Percentiles rank a stretch among this genome's conserved stretches.
Conservation (phyloP, 495 filamentous ascomycete species). For the Xylaria scruposa region DNA sequence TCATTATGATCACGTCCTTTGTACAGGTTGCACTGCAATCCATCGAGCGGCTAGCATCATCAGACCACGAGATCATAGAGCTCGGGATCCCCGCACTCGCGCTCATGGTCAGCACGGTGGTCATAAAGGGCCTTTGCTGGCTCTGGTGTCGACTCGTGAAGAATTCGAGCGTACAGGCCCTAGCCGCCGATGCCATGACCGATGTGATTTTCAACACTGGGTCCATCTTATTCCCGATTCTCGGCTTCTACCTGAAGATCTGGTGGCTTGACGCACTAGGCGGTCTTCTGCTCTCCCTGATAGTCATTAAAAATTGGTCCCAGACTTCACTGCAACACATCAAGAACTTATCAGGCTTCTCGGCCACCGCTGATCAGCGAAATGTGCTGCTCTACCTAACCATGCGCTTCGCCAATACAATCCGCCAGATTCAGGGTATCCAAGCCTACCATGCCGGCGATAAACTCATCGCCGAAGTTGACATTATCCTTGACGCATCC, state of each 20-base stretch:
- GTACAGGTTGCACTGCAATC: slow-evolving; percentile 82
- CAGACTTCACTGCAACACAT: slow-evolving; percentile 79
- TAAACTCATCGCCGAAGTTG: slow-evolving; percentile 82
- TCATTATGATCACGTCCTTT: slow-evolving; percentile 89
- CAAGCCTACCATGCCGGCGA: slow-evolving; percentile 91
- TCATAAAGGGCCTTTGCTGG: slow-evolving; percentile 86
- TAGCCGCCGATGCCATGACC: slow-evolving; percentile 55
- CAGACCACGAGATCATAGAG: slow-evolving; percentile 71
- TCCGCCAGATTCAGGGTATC: slow-evolving; percentile 85
- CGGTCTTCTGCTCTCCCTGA: slow-evolving; percentile 77
- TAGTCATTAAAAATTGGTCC: slow-evolving; percentile 88
- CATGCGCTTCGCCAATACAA: slow-evolving; percentile 91
- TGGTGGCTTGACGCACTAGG: slow-evolving; percentile 91
- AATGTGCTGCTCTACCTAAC: slow-evolving; percentile 90
- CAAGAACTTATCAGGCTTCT: slow-evolving; percentile 79
- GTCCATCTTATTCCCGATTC: slow-evolving; percentile 83
- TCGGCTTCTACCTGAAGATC: slow-evolving; percentile 75
- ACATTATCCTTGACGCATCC: slow-evolving; percentile 79
- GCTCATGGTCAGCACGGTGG: slow-evolving; percentile 83
- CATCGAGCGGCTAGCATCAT: slow-evolving; percentile 65
- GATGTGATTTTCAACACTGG: slow-evolving; percentile 90
- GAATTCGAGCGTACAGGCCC: slow-evolving; percentile 86
- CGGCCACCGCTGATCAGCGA: slow-evolving; percentile 78
- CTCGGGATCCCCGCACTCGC: slow-evolving; percentile 74
- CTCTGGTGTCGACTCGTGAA: slow-evolving; percentile 88